Evolutionary conservation across 768 basidiomycete species (phyloP).

Genomic region (Mycena pura): DNA sequence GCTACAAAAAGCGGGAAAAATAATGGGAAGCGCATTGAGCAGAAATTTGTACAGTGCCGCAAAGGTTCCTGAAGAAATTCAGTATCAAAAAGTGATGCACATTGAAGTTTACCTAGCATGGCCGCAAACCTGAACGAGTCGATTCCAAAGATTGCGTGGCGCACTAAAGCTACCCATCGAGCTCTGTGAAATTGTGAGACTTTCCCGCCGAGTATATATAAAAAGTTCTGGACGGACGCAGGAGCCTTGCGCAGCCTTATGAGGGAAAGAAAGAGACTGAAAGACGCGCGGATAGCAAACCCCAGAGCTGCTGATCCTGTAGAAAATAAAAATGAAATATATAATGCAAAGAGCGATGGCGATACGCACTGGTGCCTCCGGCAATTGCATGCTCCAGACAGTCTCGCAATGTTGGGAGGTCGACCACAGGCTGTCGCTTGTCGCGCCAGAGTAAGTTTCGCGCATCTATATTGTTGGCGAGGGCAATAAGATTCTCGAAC

Average conservation of each 20-base stretch:
- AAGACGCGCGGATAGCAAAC: conserved; percentile 79
- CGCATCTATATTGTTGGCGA: conserved; percentile 81
- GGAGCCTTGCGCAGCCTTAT: conserved; percentile 72
- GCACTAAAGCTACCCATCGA: conserved; percentile 62
- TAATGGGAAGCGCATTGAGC: conserved; percentile 77
- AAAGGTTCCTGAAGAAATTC: conserved; percentile 62
- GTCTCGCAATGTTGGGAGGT: conserved; percentile 66
- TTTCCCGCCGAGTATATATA: neutral
- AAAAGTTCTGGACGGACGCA: conserved; percentile 51
- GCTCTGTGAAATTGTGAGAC: neutral
- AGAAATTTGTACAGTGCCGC: conserved; percentile 80
- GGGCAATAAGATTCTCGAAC: conserved; percentile 83
- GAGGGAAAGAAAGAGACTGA: conserved; percentile 83
- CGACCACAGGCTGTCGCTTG: conserved; percentile 75
- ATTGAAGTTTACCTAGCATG: conserved; percentile 73
- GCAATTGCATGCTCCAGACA: conserved; percentile 74
- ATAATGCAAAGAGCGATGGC: neutral
- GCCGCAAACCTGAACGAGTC: conserved; percentile 87
- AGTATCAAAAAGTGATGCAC: neutral
- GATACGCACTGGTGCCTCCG: conserved; percentile 73
- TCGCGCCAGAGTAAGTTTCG: conserved; percentile 86
- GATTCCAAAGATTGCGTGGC: conserved; percentile 82
- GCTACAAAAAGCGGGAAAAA: conserved; percentile 53
- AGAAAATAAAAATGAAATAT: neutral
- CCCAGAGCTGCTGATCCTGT: conserved; percentile 84